These are phyloP conservation scores for Lactifluus piperatus DNA, from an alignment of 768 basidiomycete species.

Conservation along the genomic window DNA sequence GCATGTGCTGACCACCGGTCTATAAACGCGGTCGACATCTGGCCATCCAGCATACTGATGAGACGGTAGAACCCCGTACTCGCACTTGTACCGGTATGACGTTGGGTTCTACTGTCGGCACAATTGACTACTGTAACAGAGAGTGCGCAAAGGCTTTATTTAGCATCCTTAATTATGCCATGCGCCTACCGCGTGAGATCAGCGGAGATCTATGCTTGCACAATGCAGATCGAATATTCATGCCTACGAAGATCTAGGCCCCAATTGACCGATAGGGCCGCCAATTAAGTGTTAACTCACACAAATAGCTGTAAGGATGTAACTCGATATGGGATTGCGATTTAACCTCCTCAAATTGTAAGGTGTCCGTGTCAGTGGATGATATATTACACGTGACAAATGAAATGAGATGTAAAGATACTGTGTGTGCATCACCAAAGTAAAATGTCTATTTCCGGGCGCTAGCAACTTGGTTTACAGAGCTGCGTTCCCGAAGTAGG, in stretches of 20 bases:
- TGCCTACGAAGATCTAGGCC: no score
- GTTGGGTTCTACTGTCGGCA: no score
- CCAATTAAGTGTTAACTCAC: no score
- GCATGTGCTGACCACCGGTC: neutral
- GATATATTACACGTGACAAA: neutral
- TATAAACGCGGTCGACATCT: slow-evolving; percentile 59
- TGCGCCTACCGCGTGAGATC: neutral
- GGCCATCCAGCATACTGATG: slow-evolving; percentile 31
- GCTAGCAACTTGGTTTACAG: slow-evolving; percentile 45
- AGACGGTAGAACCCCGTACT: neutral
- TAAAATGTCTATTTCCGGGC: slow-evolving; percentile 31
- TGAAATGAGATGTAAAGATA: neutral
- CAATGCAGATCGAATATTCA: neutral
- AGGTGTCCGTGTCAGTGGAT: no score
- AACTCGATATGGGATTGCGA: no score
- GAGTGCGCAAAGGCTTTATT: no score
- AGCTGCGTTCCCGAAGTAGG: slow-evolving; percentile 62
- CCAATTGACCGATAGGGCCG: no score
- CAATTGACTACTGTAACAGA: neutral
- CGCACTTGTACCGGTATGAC: no score
- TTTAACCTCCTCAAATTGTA: no score
- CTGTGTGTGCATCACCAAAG: neutral
- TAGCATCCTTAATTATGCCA: no score
- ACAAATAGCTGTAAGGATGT: no score
- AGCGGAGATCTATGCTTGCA: neutral